Evolutionary conservation across 495 filamentous ascomycete species (phyloP), one percentile per base, ranked within the genome.

Genomic region (Lasiosphaeria hispida): DNA sequence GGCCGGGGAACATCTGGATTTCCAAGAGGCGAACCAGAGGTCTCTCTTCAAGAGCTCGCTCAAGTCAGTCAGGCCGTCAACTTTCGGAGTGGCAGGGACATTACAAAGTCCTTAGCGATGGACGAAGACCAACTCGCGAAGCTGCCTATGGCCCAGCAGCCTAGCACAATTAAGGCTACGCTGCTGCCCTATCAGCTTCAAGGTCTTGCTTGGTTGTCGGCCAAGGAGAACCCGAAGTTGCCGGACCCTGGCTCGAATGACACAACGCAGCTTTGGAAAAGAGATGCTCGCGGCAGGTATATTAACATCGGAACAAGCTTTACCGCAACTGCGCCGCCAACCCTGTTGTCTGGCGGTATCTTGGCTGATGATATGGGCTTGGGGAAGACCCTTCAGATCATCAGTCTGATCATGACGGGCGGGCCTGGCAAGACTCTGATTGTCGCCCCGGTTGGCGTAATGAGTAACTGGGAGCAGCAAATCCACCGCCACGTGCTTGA

Each of bases 331-430:
- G 69, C 66, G 4, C 69, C 74, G 2, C 90, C 91, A 0, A 62
- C 66, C 4, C 75, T 96, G 15, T 83, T 87, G 1, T 89, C 85
- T 61, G 93, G 92, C 43, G 92, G 91, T 36, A 89, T 96, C 35
- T 76, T 96, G 10, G 90, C 90, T 19, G 92, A 97, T 69, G 92
- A 97, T 61, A 97, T 97, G 92, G 92, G 92, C 3, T 75, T 97
- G 6, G 92, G 92, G 11, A 97, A 97, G 72, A 97, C 92, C 1
- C 78, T 97, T 7, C 89, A 96, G 69, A 83, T 91, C 39, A 94
- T 96, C 55, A 87, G 89, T 50, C 67, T 96, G 33, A 88, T 97
- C 41, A 70, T 91, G 59, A 81, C 86, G 7, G 77, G 72, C 13
- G 80, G 78, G 4, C 67, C 77, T 15, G 83, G 82, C 11, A 77